Evolutionary conservation across 768 basidiomycete species (phyloP).

Genomic region (Leccinellum luteum): DNA sequence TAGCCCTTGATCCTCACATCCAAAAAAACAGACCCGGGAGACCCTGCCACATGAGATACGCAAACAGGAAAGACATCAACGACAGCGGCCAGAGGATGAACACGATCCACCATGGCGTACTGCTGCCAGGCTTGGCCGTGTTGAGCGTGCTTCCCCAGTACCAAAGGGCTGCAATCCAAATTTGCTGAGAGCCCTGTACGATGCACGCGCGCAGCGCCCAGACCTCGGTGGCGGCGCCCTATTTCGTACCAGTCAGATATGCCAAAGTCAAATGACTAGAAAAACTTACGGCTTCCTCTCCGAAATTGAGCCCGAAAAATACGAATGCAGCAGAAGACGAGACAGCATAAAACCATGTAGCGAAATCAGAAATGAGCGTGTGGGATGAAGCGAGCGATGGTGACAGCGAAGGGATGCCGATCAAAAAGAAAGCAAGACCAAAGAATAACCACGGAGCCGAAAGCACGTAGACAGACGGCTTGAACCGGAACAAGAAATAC

Average conservation of each 20-base stretch:
- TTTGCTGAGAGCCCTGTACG: constrained; percentile 93
- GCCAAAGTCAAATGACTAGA: neutral
- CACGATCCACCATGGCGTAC: constrained; percentile 84
- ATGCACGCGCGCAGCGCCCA: constrained; percentile 91
- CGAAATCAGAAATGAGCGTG: constrained; percentile 65
- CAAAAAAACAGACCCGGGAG: constrained; percentile 63
- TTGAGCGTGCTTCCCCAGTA: constrained; percentile 90
- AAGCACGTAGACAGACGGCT: constrained; percentile 84
- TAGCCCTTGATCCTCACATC: neutral
- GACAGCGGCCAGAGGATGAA: constrained; percentile 81
- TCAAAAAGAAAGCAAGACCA: constrained; percentile 86
- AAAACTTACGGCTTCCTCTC: constrained; percentile 80
- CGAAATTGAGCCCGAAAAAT: constrained; percentile 95
- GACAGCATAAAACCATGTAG: constrained; percentile 89
- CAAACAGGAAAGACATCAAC: constrained; percentile 70
- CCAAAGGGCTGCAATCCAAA: constrained; percentile 95
- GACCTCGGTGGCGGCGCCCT: constrained; percentile 93
- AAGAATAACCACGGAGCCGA: constrained; percentile 91
- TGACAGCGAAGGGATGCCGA: constrained; percentile 79
- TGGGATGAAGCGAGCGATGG: constrained; percentile 58
- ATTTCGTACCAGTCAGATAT: constrained; percentile 1
- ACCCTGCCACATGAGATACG: constrained; percentile 81
- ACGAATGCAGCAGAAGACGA: constrained; percentile 92
- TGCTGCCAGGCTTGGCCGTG: constrained; percentile 44
- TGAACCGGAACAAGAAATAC: constrained; percentile 87